Evolutionary conservation across 129 eudicot genomes (phyloP).

Genomic region (Silybum marianum): DNA sequence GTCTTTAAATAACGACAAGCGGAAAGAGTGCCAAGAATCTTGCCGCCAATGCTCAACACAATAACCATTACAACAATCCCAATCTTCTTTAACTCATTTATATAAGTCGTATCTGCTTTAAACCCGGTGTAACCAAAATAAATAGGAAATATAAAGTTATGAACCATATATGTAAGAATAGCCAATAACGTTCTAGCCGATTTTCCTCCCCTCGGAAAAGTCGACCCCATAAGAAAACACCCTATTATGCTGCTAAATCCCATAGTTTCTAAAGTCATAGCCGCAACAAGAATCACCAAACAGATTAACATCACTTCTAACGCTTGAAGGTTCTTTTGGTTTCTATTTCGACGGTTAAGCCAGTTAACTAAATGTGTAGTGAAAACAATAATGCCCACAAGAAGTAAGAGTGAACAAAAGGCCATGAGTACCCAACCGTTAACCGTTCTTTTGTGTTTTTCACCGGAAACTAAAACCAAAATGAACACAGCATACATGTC

Average conservation of each 20-base stretch:
- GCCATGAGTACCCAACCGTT: conserved; percentile 45
- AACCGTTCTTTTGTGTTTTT: conserved; percentile 20
- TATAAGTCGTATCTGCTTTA: conserved; percentile 63
- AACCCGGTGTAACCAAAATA: conserved; percentile 92
- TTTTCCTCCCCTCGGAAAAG: conserved; percentile 89
- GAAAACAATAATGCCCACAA: conserved; percentile 46
- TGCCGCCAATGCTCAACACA: conserved; percentile 83
- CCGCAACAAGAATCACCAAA: conserved; percentile 56
- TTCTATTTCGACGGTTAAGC: conserved; percentile 64
- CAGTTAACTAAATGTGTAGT: conserved; percentile 51
- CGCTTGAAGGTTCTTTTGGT: conserved; percentile 67
- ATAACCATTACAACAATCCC: conserved; percentile 52
- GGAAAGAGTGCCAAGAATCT: conserved; percentile 74
- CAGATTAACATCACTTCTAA: conserved; percentile 59
- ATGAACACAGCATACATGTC: conserved; percentile 61
- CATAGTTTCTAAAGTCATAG: conserved; percentile 65
- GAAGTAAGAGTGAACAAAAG: conserved; percentile 36
- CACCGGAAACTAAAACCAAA: conserved; percentile 51
- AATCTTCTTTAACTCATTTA: conserved; percentile 42
- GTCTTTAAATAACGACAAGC: conserved; percentile 71
- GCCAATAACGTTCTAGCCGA: conserved; percentile 69
- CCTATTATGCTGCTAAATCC: conserved; percentile 80
- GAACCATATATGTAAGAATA: conserved; percentile 62
- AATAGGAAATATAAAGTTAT: conserved; percentile 75
- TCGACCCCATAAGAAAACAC: conserved; percentile 69